phyloP scores from a whole-genome alignment of 2,329 filamentous ascomycete genomes.

The Trichophyton verrucosum region DNA sequence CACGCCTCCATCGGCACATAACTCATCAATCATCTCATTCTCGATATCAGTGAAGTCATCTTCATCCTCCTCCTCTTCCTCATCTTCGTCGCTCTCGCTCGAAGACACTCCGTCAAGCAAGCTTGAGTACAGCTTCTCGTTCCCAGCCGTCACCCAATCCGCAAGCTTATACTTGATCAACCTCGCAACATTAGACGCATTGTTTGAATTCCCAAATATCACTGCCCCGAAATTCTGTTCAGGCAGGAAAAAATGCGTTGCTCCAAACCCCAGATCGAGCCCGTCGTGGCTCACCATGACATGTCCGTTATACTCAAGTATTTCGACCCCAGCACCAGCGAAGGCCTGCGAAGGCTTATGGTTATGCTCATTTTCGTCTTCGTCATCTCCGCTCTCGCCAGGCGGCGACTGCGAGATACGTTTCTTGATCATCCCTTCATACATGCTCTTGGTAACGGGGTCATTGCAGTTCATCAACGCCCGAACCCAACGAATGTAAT shows the following conservation, averaged over 20 bases:
- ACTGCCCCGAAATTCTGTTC: neutral
- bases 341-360: constrained; percentile 12
- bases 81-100: neutral
- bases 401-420: constrained; percentile 17
- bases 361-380: constrained; percentile 9
- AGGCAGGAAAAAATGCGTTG: neutral
- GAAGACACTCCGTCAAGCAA: neutral
- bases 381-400: neutral
- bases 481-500: constrained; percentile 22
- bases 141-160: constrained; percentile 16
- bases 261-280: neutral
- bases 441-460: constrained; percentile 17
- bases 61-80: neutral
- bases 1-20: neutral
- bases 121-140: neutral
- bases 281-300: constrained; percentile 8
- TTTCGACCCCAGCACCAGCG: constrained; percentile 5
- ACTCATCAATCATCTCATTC: neutral
- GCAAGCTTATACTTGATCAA: constrained; percentile 7
- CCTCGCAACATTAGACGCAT: neutral
- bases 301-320: constrained; percentile 6
- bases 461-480: constrained; percentile 20
- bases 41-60: neutral
- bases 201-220: neutral
- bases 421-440: constrained; percentile 16